Evolutionary conservation across 352 stramenopile genomes (phyloP).

Genomic region (Phytophthora syringae): DNA sequence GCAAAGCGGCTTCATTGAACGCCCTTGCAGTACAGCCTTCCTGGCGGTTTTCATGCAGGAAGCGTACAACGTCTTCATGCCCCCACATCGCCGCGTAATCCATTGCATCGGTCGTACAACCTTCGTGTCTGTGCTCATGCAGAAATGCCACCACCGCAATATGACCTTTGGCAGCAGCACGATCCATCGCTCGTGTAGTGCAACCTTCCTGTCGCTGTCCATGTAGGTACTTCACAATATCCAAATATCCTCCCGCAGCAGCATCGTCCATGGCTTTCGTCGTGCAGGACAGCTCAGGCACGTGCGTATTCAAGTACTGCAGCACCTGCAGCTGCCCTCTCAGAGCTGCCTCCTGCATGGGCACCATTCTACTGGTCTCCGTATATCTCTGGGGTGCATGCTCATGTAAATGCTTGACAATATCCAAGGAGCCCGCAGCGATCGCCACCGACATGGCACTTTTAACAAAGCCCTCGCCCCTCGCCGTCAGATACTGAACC

Average conservation of each 20-base stretch:
- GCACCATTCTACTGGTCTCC: conserved; percentile 49
- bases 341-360: conserved; percentile 41
- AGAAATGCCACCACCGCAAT: conserved; percentile 37
- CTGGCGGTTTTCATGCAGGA: conserved; percentile 55
- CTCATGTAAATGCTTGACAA: conserved; percentile 60
- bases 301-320: conserved; percentile 39
- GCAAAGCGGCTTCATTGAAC: conserved; percentile 52
- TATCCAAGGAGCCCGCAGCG: conserved; percentile 45
- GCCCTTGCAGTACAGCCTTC: conserved; percentile 61
- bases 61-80: conserved; percentile 53
- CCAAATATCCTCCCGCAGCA: conserved; percentile 31
- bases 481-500: conserved; percentile 51
- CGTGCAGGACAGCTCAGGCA: conserved; percentile 33
- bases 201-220: conserved; percentile 37
- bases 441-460: conserved; percentile 58
- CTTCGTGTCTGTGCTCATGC: conserved; percentile 33
- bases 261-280: conserved; percentile 39
- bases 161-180: conserved; percentile 37
- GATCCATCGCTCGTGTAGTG: conserved; percentile 37
- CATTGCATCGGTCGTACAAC: conserved; percentile 66
- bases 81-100: conserved; percentile 53
- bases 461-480: conserved; percentile 63
- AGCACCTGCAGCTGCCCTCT: conserved; percentile 44
- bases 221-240: conserved; percentile 38
- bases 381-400: conserved; percentile 49